Percentiles rank a stretch among this genome's conserved stretches.
Conservation (phyloP, 495 filamentous ascomycete genomes). For the Bacidia gigantensis region DNA sequence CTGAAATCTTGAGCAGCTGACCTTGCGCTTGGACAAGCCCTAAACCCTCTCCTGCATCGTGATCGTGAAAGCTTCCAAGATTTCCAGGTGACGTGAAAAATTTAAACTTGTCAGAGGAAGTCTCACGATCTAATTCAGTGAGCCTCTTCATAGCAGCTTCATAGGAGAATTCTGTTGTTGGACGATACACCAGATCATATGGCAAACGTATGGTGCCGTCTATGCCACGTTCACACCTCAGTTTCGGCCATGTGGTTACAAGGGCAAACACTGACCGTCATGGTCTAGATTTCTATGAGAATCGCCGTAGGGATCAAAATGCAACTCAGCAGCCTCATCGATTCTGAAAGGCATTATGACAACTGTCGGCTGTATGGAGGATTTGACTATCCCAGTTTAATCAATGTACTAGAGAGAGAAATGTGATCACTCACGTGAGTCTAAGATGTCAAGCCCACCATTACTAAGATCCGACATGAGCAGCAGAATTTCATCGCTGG, state of each 20-base stretch:
- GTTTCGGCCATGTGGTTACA: not conserved
- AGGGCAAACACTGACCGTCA: conserved; percentile 15
- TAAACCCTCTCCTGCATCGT: conserved; percentile 33
- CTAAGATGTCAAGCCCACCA: conserved; percentile 55
- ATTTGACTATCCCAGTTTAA: conserved; percentile 38
- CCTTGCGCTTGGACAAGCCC: conserved; percentile 42
- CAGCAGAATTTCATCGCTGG: conserved; percentile 57
- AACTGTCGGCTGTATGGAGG: conserved; percentile 67
- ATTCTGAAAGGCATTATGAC: conserved; percentile 60
- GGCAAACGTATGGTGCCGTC: conserved; percentile 36
- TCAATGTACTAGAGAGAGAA: not conserved
- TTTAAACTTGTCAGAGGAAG: conserved; percentile 31
- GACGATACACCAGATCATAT: conserved; percentile 60
- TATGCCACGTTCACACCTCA: conserved; percentile 2
- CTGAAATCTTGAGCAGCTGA: conserved; percentile 55
- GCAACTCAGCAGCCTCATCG: conserved; percentile 36
- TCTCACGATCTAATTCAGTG: conserved; percentile 33
- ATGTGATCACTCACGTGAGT: conserved; percentile 46
- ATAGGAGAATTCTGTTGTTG: conserved; percentile 65
- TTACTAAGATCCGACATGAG: conserved; percentile 70
- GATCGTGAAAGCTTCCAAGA: conserved; percentile 29
- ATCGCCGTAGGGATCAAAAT: conserved; percentile 13
- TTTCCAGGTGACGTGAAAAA: conserved; percentile 48
- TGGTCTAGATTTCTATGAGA: conserved; percentile 17
- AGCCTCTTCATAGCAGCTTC: conserved; percentile 57